Conservation (phyloP, 2,329 filamentous ascomycete genomes). For the Colletotrichum sp. region DNA sequence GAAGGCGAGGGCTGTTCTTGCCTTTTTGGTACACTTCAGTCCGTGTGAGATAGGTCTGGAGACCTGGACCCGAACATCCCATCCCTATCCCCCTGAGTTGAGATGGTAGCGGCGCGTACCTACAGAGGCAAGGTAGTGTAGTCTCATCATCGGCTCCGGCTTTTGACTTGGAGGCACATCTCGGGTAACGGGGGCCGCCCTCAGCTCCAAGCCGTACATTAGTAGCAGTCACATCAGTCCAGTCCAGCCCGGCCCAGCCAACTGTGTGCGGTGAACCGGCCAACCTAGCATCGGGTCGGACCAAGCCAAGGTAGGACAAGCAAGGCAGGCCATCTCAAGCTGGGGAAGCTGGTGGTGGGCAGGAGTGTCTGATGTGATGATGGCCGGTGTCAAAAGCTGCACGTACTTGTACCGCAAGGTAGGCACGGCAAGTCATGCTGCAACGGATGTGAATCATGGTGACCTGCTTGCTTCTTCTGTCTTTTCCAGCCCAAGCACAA, state of each 20-base stretch:
- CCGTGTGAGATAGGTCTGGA: neutral
- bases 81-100: neutral
- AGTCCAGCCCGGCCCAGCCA: neutral
- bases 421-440: neutral
- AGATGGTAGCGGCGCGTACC: neutral
- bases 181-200: neutral
- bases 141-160: constrained; percentile 3
- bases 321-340: neutral
- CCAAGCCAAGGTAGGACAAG: neutral
- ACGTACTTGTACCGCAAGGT: neutral
- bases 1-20: neutral
- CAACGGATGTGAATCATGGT: neutral
- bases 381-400: neutral
- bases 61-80: neutral
- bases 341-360: neutral
- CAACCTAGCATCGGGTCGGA: neutral
- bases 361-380: neutral
- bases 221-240: neutral
- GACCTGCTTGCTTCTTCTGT: neutral
- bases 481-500: neutral
- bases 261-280: neutral
- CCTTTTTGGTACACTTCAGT: neutral
- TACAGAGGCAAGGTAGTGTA: neutral
- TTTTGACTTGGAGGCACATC: neutral
- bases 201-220: neutral